Evolutionary conservation across 805 yeast genomes (phyloP).

Genomic region (Monosporozyma yasuniensis): DNA sequence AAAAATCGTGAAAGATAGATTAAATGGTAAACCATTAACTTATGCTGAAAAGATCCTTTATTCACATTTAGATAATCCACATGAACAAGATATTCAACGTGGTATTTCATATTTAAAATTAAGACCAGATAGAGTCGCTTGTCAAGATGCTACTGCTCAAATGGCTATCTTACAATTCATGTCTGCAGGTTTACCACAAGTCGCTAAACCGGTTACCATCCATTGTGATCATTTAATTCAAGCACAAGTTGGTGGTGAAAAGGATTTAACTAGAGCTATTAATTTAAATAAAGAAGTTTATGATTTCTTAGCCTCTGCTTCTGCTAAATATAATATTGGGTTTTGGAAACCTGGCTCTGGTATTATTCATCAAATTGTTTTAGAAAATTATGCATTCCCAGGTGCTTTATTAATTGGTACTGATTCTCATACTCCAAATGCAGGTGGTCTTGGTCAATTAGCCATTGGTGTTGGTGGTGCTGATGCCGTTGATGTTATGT

Average conservation of each 20-base stretch:
- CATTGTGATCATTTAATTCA: slow-evolving; percentile 98
- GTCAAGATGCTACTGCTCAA: slow-evolving; percentile 99
- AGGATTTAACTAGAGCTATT: slow-evolving; percentile 79
- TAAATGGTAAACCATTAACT: slow-evolving; percentile 74
- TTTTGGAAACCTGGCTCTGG: slow-evolving; percentile 99
- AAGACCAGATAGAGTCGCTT: slow-evolving; percentile 96
- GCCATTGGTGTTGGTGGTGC: slow-evolving; percentile 99
- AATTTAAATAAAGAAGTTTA: slow-evolving; percentile 88
- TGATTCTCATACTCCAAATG: slow-evolving; percentile 96
- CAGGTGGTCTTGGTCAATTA: slow-evolving; percentile 96
- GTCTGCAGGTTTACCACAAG: slow-evolving; percentile 87
- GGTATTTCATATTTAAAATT: slow-evolving; percentile 88
- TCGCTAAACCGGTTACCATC: slow-evolving; percentile 91
- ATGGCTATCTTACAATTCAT: slow-evolving; percentile 95
- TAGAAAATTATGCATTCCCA: slow-evolving; percentile 95
- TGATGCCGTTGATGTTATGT: slow-evolving; percentile 95
- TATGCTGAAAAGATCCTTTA: slow-evolving; percentile 92
- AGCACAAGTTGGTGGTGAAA: slow-evolving; percentile 84
- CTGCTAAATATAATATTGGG: slow-evolving; percentile 92
- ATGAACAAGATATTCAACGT: slow-evolving; percentile 73
- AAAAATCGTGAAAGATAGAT: slow-evolving; percentile 71
- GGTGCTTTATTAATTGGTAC: slow-evolving; percentile 96
- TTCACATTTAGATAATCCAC: slow-evolving; percentile 92
- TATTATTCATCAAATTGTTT: slow-evolving; percentile 92
- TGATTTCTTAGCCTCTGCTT: slow-evolving; percentile 82